These are phyloP conservation scores for Calonectria henricotiae DNA, from an alignment of 2,329 filamentous ascomycete species.

Conservation along the genomic window DNA sequence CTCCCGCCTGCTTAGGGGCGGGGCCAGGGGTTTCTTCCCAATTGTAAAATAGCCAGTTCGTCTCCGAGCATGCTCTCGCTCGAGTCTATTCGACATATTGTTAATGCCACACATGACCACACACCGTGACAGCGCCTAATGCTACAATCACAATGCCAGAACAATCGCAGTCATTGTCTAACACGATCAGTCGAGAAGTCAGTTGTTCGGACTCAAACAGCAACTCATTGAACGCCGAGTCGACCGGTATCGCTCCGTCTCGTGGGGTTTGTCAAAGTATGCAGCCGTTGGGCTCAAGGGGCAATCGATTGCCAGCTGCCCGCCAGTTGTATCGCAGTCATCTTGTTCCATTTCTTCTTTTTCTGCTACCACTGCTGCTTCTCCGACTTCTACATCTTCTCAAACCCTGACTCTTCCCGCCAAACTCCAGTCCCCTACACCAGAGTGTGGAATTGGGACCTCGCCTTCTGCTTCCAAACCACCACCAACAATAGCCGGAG, in stretches of 20 bases:
- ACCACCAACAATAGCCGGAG: not conserved
- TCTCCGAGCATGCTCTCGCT: not conserved
- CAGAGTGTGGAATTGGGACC: not conserved
- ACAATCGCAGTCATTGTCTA: not conserved
- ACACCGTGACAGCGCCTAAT: not conserved
- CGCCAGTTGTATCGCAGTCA: not conserved
- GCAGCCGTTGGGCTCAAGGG: not conserved
- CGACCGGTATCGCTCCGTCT: not conserved
- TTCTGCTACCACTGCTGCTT: not conserved
- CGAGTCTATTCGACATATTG: too few relatives aligned
- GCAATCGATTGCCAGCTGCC: not conserved
- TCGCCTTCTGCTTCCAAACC: not conserved
- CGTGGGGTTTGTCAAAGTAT: not conserved
- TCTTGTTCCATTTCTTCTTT: too few relatives aligned
- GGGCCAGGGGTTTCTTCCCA: not conserved
- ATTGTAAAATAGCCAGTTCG: not conserved
- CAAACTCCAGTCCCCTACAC: not conserved
- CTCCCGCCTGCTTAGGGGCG: conserved; percentile 83
- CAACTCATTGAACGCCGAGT: not conserved
- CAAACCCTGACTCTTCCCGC: not conserved
- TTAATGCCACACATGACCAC: not conserved
- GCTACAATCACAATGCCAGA: not conserved
- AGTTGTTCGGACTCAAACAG: not conserved
- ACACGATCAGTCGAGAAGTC: too few relatives aligned
- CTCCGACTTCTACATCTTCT: not conserved